Conservation (phyloP, 495 filamentous ascomycete species). For the Aspergillus campestris region DNA sequence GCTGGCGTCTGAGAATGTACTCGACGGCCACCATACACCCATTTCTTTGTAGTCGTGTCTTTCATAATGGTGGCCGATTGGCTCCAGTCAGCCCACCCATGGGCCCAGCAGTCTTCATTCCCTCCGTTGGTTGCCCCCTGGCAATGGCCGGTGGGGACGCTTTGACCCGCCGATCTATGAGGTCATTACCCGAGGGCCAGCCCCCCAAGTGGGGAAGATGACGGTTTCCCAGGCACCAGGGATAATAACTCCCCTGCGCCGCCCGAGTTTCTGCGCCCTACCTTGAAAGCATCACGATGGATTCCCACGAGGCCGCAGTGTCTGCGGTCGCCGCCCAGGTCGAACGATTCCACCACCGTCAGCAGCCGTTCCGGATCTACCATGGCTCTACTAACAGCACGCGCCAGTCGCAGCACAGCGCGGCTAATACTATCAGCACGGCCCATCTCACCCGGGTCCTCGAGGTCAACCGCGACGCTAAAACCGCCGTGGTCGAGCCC, state of each 20-base stretch:
- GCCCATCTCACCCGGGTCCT: constrained; percentile 45
- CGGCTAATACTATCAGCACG: constrained; percentile 45
- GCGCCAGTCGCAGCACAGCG: constrained; percentile 39
- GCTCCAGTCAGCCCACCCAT: too few relatives aligned
- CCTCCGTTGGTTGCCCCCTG: too few relatives aligned
- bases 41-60: too few relatives aligned
- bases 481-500: constrained; percentile 43
- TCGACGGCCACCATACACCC: too few relatives aligned
- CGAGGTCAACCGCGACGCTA: constrained; percentile 30
- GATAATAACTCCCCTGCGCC: not conserved
- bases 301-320: constrained; percentile 3
- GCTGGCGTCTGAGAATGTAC: too few relatives aligned
- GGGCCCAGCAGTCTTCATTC: too few relatives aligned
- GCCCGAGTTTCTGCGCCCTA: not conserved
- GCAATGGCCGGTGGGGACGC: too few relatives aligned
- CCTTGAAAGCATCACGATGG: not conserved
- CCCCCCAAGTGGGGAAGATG: too few relatives aligned
- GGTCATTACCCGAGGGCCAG: too few relatives aligned
- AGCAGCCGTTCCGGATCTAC: constrained; percentile 62
- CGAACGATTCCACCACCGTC: constrained; percentile 45
- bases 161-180: too few relatives aligned
- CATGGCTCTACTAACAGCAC: constrained; percentile 76
- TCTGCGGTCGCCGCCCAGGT: constrained; percentile 23
- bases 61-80: too few relatives aligned
- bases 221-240: not conserved